Conservation (phyloP, 2,329 filamentous ascomycete species). For the Geoglossum cookeanum region DNA sequence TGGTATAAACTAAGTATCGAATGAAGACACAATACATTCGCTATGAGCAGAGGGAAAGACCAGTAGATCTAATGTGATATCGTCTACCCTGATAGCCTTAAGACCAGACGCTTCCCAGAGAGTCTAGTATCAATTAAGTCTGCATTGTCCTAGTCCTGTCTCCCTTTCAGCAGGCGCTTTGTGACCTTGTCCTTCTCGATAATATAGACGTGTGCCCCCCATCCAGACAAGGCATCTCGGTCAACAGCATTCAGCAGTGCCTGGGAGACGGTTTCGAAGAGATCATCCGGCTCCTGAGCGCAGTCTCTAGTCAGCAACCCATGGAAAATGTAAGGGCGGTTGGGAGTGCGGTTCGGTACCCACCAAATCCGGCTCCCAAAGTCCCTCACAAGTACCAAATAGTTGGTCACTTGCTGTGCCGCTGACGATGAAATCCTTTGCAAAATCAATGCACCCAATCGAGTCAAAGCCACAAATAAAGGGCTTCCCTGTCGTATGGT, state of each 20-base stretch:
- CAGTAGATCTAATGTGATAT: not conserved
- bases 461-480: slow-evolving; percentile 99
- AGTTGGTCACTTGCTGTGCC: slow-evolving; percentile 94
- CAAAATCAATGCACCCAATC: slow-evolving; percentile 98
- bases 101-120: not conserved
- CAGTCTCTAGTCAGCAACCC: not conserved
- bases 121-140: not conserved
- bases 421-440: slow-evolving; percentile 97
- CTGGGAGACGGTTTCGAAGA: slow-evolving; percentile 97
- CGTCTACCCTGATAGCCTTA: not conserved
- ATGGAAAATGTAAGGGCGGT: no score
- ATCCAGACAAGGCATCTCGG: slow-evolving; percentile 87
- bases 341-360: slow-evolving; percentile 17
- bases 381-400: slow-evolving; percentile 93
- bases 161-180: slow-evolving; percentile 92
- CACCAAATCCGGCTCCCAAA: slow-evolving; percentile 97
- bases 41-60: not conserved
- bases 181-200: slow-evolving; percentile 99
- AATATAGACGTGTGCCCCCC: slow-evolving; percentile 98
- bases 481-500: slow-evolving; percentile 80
- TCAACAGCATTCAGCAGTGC: slow-evolving; percentile 89
- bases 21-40: not conserved
- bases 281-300: slow-evolving; percentile 64
- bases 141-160: slow-evolving; percentile 48
- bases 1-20: not conserved